These are phyloP conservation scores for Dissophora globulifera DNA, from an alignment of 192 early-diverging fungal species.

Conservation along the genomic window DNA sequence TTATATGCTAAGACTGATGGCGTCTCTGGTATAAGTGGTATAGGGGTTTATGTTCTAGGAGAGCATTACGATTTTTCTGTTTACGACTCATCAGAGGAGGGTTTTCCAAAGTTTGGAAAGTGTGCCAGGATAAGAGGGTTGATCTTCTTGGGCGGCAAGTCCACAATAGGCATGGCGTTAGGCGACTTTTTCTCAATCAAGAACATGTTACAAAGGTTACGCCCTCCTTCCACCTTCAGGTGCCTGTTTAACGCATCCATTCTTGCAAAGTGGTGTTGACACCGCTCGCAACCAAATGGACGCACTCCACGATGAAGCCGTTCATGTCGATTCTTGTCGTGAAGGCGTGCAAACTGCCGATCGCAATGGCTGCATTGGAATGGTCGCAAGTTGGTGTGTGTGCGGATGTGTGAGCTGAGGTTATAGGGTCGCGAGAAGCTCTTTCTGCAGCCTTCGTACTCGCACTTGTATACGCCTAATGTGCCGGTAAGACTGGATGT, in stretches of 20 bases:
- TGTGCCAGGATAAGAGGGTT: slow-evolving; percentile 40
- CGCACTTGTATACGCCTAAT: slow-evolving; percentile 55
- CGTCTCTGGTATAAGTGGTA: no score
- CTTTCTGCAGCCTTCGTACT: slow-evolving; percentile 72
- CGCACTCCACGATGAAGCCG: slow-evolving; percentile 82
- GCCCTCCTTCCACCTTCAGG: slow-evolving; percentile 54
- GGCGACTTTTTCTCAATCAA: slow-evolving; percentile 44
- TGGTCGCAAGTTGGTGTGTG: slow-evolving; percentile 81
- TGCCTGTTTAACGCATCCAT: slow-evolving; percentile 85
- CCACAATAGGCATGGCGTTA: slow-evolving; percentile 36
- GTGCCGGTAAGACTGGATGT: not conserved
- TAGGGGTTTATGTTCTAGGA: no score
- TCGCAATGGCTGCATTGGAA: slow-evolving; percentile 80
- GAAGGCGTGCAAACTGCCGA: slow-evolving; percentile 85
- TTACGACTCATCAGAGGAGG: not conserved
- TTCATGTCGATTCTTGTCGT: slow-evolving; percentile 91
- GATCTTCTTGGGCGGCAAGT: slow-evolving; percentile 47
- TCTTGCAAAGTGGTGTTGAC: slow-evolving; percentile 84
- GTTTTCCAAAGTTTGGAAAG: slow-evolving; percentile 36
- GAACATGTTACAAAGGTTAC: slow-evolving; percentile 47
- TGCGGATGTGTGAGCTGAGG: slow-evolving; percentile 78
- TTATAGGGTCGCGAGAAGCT: slow-evolving; percentile 82
- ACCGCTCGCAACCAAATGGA: slow-evolving; percentile 78
- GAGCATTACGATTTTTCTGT: not conserved
- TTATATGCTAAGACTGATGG: no score